phyloP scores from a whole-genome alignment of 1,139 yeast species.

The Yamadazyma buinensis region DNA sequence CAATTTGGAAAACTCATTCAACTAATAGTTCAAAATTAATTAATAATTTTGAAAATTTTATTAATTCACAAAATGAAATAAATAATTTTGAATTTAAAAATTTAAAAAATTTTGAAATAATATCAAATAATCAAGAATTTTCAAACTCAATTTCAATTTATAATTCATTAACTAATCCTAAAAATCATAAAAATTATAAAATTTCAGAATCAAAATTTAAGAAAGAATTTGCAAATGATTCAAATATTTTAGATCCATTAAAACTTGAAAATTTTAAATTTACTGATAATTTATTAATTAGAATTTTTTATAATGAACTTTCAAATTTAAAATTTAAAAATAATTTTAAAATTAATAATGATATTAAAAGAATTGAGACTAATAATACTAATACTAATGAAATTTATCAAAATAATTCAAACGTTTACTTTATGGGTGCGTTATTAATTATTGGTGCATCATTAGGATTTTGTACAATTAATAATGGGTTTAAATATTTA shows the following conservation, averaged over 20 bases:
- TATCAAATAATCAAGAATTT: background rate
- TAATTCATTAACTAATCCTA: constrained; percentile 21
- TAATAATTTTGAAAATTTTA: constrained; percentile 18
- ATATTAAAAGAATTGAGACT: too few relatives aligned
- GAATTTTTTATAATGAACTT: background rate
- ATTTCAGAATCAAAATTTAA: constrained; percentile 29
- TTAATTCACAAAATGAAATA: constrained; percentile 22
- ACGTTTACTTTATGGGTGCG: too few relatives aligned
- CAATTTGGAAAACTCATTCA: constrained; percentile 40
- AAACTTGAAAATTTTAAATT: constrained; percentile 20
- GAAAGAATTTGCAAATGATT: constrained; percentile 24
- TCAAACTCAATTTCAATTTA: constrained; percentile 18
- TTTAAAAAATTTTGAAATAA: too few relatives aligned
- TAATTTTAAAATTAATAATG: background rate
- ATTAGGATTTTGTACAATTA: too few relatives aligned
- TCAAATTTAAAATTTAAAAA: background rate
- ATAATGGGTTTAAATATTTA: too few relatives aligned
- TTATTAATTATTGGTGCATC: too few relatives aligned
- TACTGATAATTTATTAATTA: constrained; percentile 3
- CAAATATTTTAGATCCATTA: constrained; percentile 33
- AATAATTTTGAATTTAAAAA: background rate
- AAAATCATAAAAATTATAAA: constrained; percentile 24
- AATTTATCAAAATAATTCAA: too few relatives aligned
- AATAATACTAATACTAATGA: too few relatives aligned
- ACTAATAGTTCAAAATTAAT: constrained; percentile 18